Evolutionary conservation across 2,329 filamentous ascomycete species (phyloP), one percentile per base, ranked within the genome.

Genomic region (Alternaria tenuissima): DNA sequence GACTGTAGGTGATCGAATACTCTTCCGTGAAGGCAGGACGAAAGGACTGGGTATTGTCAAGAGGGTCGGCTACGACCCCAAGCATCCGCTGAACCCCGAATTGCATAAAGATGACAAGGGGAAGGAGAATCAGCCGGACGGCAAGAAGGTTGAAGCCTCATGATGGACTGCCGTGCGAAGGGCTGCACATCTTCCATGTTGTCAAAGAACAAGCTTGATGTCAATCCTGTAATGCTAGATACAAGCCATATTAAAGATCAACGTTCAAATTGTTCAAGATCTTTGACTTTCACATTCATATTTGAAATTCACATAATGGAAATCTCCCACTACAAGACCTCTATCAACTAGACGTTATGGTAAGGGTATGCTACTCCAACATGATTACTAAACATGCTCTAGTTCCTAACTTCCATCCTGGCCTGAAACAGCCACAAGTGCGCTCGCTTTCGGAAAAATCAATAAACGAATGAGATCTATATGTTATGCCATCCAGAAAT

Each of bases 21-120:
- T 99, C 18, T 99, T 99, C 83, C 87, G 95, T 42, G 95, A 99
- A 81, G 95, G 95, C 0, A 86, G 93, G 62, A 99, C 95, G 0
- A 98, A 98, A 82, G 95, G 95, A 0, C 81, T 99, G 0, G 95
- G 95, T 0, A 97, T 99, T 64, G 93, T 99, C 51, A 97, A 97
- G 78, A 87, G 88, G 39, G 86, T 98, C 0, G 93, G 93, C 3
- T 99, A 98, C 77, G 93, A 98, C 76, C 84, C 88, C 0, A 77
- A 75, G 43, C 79, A 83, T 44, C 82, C 83, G 3, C 69, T 85
- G 11, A 75, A 75, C 49, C 72, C 70, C 0, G 74, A 76, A 22
- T 52, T 69, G 44, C 59, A 64, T 42, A 72, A 74, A 57, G 63
- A 67, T 2, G 64, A 48, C 1, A 69, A 74, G 56, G 63, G 66